These are phyloP conservation scores for Aspergillus fructus DNA, from an alignment of 2,329 filamentous ascomycete species.

Conservation along the genomic window DNA sequence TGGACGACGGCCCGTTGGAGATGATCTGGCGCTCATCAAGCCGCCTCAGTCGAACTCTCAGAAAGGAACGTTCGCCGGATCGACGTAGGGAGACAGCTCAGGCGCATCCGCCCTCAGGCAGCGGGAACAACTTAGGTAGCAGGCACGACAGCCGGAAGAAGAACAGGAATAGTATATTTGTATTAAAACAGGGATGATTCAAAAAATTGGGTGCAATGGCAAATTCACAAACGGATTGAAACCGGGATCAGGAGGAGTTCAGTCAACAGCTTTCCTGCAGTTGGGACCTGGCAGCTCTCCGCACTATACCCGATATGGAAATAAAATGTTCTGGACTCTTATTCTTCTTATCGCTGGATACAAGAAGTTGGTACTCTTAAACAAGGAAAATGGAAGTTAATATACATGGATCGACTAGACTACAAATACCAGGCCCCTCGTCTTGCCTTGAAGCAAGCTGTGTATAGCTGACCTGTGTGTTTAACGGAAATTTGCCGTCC, in stretches of 20 bases:
- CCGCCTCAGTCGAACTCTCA: constrained; percentile 26
- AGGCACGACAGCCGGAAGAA: not conserved
- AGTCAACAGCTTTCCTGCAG: constrained; percentile 23
- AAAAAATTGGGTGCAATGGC: not conserved
- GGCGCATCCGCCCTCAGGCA: constrained; percentile 27
- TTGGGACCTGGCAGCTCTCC: constrained; percentile 28
- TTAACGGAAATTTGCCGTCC: not conserved
- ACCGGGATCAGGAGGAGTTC: constrained; percentile 9
- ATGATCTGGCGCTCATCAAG: constrained; percentile 39
- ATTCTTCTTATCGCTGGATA: not conserved
- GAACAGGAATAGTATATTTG: not conserved
- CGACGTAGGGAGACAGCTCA: constrained; percentile 32
- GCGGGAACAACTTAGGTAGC: constrained; percentile 2
- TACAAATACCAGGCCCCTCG: not conserved
- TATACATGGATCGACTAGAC: constrained; percentile 9
- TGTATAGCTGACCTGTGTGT: no score
- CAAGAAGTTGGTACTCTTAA: not conserved
- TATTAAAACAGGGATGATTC: not conserved
- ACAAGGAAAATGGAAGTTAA: constrained; percentile 5
- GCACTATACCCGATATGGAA: constrained; percentile 33
- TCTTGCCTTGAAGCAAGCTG: not conserved
- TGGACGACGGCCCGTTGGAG: constrained; percentile 39
- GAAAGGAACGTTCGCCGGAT: constrained; percentile 22
- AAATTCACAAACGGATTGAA: constrained; percentile 2
- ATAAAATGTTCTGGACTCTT: not conserved